Percentiles rank a stretch among this genome's conserved stretches.
These are phyloP conservation scores for Cladosporium sp. DNA, from an alignment of 2,329 filamentous ascomycete genomes.

Conservation along the genomic window DNA sequence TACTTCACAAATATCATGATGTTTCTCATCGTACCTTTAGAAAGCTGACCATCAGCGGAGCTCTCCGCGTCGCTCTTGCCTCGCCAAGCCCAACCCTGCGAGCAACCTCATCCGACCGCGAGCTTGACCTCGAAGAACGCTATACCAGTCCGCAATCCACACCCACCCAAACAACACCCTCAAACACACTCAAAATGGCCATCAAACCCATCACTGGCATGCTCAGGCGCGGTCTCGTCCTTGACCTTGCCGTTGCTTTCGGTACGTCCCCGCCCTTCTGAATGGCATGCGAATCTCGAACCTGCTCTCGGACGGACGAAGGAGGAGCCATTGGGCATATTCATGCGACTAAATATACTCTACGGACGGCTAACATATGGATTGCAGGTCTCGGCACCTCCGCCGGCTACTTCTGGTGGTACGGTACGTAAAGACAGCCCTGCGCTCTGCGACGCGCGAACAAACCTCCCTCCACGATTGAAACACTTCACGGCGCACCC, in stretches of 20 bases:
- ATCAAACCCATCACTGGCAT: constrained; percentile 54
- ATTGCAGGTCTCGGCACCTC: constrained; percentile 56
- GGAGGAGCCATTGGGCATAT: background rate
- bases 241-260: constrained; percentile 63
- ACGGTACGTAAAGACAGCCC: constrained; percentile 46
- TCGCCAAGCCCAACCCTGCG: background rate
- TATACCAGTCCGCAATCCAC: background rate
- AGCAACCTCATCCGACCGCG: background rate
- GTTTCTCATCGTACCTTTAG: background rate
- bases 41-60: background rate
- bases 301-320: background rate
- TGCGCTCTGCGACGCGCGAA: constrained; percentile 8
- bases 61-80: background rate
- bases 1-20: too few species aligned
- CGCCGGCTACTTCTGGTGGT: constrained; percentile 65
- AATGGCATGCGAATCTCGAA: background rate
- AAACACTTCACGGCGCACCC: background rate
- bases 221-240: constrained; percentile 61
- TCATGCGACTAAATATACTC: background rate
- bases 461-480: background rate
- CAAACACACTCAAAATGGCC: constrained; percentile 29
- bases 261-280: constrained; percentile 44
- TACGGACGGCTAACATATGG: constrained; percentile 12
- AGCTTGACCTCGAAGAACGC: background rate
- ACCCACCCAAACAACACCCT: constrained; percentile 1